These are phyloP conservation scores for Phylloporus scabripes DNA, from an alignment of 768 basidiomycete species.

Conservation along the genomic window DNA sequence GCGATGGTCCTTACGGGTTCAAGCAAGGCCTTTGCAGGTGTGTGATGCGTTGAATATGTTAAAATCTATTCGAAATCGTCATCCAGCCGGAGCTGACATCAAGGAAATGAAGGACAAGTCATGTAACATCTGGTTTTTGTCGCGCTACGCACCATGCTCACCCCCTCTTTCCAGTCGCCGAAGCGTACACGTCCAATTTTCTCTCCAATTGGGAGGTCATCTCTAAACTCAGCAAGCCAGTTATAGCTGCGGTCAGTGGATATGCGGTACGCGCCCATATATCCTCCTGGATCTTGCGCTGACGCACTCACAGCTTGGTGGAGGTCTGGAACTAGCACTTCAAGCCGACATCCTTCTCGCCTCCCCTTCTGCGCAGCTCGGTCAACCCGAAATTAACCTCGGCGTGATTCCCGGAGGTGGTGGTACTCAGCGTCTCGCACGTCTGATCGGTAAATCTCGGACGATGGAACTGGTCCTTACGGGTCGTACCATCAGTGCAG, in stretches of 20 bases:
- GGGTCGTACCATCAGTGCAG: conserved; percentile 72
- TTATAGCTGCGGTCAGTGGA: conserved; percentile 94
- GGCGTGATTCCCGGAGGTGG: conserved; percentile 95
- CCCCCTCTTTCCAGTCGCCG: conserved; percentile 49
- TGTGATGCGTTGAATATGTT: conserved; percentile 17
- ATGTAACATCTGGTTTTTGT: conserved; percentile 46
- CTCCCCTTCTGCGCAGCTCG: conserved; percentile 85
- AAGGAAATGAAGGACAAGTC: conserved; percentile 98
- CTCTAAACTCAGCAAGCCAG: conserved; percentile 75
- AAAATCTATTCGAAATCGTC: neutral
- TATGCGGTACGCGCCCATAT: conserved; percentile 63
- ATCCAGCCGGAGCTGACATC: conserved; percentile 90
- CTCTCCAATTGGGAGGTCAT: conserved; percentile 79
- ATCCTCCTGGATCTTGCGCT: neutral
- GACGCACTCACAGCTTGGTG: conserved; percentile 67
- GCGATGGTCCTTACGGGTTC: conserved; percentile 92
- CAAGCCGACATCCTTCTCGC: conserved; percentile 96
- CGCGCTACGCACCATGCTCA: neutral
- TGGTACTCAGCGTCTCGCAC: conserved; percentile 86
- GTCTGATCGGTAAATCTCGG: conserved; percentile 83
- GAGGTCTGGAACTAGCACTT: conserved; percentile 94
- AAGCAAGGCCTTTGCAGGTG: conserved; percentile 90
- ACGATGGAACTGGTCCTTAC: conserved; percentile 94
- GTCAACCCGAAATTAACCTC: conserved; percentile 94
- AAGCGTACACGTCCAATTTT: conserved; percentile 83